phyloP scores from a whole-genome alignment of 192 early-diverging fungal species.

The Anaeromyces robustus region DNA sequence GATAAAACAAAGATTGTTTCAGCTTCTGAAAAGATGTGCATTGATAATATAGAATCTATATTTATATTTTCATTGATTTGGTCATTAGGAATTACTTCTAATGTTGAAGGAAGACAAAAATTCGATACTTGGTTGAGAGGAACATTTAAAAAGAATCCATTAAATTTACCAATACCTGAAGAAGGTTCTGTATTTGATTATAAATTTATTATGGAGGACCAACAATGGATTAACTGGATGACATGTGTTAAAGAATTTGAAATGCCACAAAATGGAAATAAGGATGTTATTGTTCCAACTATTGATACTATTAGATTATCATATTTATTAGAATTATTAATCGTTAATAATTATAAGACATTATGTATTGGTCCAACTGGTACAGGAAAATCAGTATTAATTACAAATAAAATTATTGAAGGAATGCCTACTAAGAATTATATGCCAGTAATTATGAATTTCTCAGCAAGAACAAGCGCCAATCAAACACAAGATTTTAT shows the following conservation, averaged over 20 bases:
- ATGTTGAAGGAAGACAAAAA: slow-evolving; percentile 23
- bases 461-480: slow-evolving; percentile 40
- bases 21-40: neutral
- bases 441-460: slow-evolving; percentile 32
- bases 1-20: slow-evolving; percentile 7
- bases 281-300: slow-evolving; percentile 40
- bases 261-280: slow-evolving; percentile 30
- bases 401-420: slow-evolving; percentile 30
- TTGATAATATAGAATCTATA: slow-evolving; percentile 14
- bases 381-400: slow-evolving; percentile 46
- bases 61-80: slow-evolving; percentile 34
- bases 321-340: slow-evolving; percentile 28
- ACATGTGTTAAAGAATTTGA: slow-evolving; percentile 25
- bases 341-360: slow-evolving; percentile 24
- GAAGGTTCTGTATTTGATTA: slow-evolving; percentile 33
- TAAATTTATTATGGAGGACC: slow-evolving; percentile 18
- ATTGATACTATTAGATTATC: slow-evolving; percentile 36
- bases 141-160: slow-evolving; percentile 10
- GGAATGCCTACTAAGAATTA: slow-evolving; percentile 25
- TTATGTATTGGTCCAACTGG: slow-evolving; percentile 45
- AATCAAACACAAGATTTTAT: slow-evolving; percentile 44
- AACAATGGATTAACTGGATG: slow-evolving; percentile 3
- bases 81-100: slow-evolving; percentile 29
- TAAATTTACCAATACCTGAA: slow-evolving; percentile 20
- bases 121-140: slow-evolving; percentile 17